Percentiles rank a stretch among this genome's conserved stretches.
phyloP scores from a whole-genome alignment of 2,329 filamentous ascomycete genomes.

The Aspergillus viridinutans region DNA sequence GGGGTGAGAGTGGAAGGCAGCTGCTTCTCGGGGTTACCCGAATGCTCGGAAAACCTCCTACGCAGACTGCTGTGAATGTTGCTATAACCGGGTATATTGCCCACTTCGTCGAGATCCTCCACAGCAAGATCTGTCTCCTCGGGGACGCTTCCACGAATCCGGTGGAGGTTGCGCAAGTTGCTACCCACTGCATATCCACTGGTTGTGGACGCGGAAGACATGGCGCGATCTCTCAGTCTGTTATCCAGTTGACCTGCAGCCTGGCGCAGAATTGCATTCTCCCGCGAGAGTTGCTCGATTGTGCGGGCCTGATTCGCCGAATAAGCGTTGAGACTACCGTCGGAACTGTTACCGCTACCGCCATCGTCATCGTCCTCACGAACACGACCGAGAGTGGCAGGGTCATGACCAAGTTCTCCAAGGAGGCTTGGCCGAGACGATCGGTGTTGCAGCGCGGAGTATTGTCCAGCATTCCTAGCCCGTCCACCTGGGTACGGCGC shows the following conservation, averaged over 20 bases:
- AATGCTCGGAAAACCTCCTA: slow-evolving; percentile 45
- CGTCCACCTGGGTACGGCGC: slow-evolving; percentile 29
- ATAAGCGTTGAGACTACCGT: slow-evolving; percentile 35
- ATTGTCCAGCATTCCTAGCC: slow-evolving; percentile 43
- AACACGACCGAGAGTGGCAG: slow-evolving; percentile 43
- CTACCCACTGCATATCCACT: slow-evolving; percentile 31
- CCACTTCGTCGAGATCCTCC: slow-evolving; percentile 43
- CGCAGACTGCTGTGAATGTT: slow-evolving; percentile 34
- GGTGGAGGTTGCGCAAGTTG: slow-evolving; percentile 32
- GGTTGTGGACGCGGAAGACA: slow-evolving; percentile 37
- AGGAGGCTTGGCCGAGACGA: slow-evolving; percentile 59
- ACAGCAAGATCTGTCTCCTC: slow-evolving; percentile 43
- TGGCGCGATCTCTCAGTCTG: slow-evolving; percentile 38
- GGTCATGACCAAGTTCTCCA: slow-evolving; percentile 44
- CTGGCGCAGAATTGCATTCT: slow-evolving; percentile 46
- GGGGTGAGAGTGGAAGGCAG: slow-evolving; percentile 30
- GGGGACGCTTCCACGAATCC: slow-evolving; percentile 38
- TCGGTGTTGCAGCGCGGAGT: slow-evolving; percentile 71
- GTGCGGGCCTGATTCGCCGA: slow-evolving; percentile 40
- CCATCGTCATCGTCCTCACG: slow-evolving; percentile 48
- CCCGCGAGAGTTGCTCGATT: slow-evolving; percentile 45
- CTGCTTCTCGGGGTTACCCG: slow-evolving; percentile 39
- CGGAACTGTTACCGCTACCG: slow-evolving; percentile 36
- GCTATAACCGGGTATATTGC: slow-evolving; percentile 37
- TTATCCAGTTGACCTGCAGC: slow-evolving; percentile 38